Percentiles rank a stretch among this genome's conserved stretches.
phyloP scores from a whole-genome alignment of 495 filamentous ascomycete species.

The Xylaria venustula region DNA sequence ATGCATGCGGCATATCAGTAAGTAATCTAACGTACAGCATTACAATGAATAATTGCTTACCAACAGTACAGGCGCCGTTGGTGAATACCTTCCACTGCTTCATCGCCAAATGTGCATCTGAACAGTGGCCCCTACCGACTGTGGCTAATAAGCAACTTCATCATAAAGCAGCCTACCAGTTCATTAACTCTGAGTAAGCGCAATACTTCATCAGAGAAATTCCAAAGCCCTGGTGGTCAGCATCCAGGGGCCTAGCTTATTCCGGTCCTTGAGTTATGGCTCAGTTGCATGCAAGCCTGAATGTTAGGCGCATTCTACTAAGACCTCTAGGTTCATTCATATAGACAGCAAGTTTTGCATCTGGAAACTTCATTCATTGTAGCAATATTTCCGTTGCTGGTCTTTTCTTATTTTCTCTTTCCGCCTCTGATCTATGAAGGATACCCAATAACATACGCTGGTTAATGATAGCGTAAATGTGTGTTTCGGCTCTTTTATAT shows the following conservation, averaged over 20 bases:
- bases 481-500: background rate
- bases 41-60: constrained; percentile 7
- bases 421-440: constrained; percentile 1
- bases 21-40: constrained; percentile 5
- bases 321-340: background rate
- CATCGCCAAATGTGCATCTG: background rate
- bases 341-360: background rate
- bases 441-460: constrained; percentile 9
- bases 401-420: background rate
- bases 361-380: background rate
- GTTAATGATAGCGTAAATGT: background rate
- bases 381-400: background rate
- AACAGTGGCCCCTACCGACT: background rate
- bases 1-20: constrained; percentile 43
- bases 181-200: too few relatives aligned
- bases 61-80: constrained; percentile 26
- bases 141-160: too few relatives aligned
- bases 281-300: background rate
- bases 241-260: background rate
- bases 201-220: too few relatives aligned
- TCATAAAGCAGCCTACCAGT: too few relatives aligned
- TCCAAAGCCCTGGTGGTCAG: background rate
- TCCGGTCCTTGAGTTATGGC: background rate
- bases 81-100: constrained; percentile 5
- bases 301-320: background rate